These are phyloP conservation scores for Leishmania arabica DNA, from an alignment of 208 protist species.

Conservation along the genomic window DNA sequence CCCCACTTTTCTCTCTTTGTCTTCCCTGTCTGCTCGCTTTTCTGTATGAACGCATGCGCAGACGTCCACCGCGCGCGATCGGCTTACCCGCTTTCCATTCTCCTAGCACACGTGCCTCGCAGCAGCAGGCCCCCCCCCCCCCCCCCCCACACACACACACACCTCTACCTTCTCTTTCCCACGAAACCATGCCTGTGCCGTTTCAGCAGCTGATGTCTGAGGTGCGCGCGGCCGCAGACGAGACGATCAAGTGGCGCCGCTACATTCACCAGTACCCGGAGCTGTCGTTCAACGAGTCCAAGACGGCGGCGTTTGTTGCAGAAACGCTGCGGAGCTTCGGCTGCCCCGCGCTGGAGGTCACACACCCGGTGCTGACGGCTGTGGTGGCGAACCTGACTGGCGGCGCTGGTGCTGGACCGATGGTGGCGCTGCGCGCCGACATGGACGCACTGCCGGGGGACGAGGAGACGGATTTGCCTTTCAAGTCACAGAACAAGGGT, in stretches of 20 bases:
- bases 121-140: not conserved
- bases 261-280: constrained; percentile 66
- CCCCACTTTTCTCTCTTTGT: not conserved
- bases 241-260: constrained; percentile 63
- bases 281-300: constrained; percentile 48
- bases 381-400: constrained; percentile 62
- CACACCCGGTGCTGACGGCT: constrained; percentile 41
- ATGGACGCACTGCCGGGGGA: constrained; percentile 75
- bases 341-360: constrained; percentile 41
- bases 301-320: constrained; percentile 55
- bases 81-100: not conserved
- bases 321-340: constrained; percentile 36
- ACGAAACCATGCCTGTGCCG: constrained; percentile 12
- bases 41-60: not conserved
- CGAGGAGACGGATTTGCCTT: constrained; percentile 66
- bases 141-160: too few relatives aligned
- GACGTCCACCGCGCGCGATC: not conserved
- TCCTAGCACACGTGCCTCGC: not conserved
- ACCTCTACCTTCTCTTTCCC: not conserved
- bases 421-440: constrained; percentile 61
- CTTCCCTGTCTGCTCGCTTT: not conserved
- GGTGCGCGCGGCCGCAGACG: constrained; percentile 25
- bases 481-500: constrained; percentile 55
- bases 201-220: constrained; percentile 37
- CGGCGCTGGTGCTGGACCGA: constrained; percentile 50